Conservation (phyloP, 2,329 filamentous ascomycete species). For the Fusarium poae region DNA sequence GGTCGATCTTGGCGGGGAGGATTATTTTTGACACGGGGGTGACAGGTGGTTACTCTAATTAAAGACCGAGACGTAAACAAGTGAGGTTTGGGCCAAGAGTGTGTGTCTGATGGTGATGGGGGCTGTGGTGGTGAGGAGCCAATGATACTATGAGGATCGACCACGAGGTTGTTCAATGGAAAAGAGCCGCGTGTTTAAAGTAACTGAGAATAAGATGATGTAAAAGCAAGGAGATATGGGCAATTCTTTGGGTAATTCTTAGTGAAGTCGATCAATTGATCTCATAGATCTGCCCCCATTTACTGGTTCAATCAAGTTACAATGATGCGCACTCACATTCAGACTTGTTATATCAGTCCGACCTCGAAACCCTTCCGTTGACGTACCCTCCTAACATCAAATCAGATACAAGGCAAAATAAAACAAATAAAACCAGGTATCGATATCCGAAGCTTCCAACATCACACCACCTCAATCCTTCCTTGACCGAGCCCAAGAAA, state of each 20-base stretch:
- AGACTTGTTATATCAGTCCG: too few species aligned
- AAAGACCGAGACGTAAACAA: constrained; percentile 4
- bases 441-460: too few species aligned
- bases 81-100: constrained; percentile 1
- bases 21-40: constrained; percentile 8
- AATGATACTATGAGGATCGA: constrained; percentile 33
- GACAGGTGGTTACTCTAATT: not conserved
- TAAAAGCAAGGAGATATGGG: not conserved
- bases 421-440: too few species aligned
- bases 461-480: not conserved
- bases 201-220: not conserved
- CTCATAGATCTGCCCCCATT: too few species aligned
- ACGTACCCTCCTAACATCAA: not conserved
- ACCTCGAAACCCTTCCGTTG: too few species aligned
- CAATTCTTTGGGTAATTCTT: not conserved
- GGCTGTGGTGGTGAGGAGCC: constrained; percentile 19
- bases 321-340: too few species aligned
- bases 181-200: constrained; percentile 21
- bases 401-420: not conserved
- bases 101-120: constrained; percentile 5
- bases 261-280: not conserved
- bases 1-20: constrained; percentile 23
- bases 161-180: constrained; percentile 38
- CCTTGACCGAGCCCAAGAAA: constrained; percentile 21
- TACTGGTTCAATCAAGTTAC: not conserved